These are phyloP conservation scores for Fusarium buxicola DNA, from an alignment of 2,329 filamentous ascomycete genomes.

Conservation along the genomic window DNA sequence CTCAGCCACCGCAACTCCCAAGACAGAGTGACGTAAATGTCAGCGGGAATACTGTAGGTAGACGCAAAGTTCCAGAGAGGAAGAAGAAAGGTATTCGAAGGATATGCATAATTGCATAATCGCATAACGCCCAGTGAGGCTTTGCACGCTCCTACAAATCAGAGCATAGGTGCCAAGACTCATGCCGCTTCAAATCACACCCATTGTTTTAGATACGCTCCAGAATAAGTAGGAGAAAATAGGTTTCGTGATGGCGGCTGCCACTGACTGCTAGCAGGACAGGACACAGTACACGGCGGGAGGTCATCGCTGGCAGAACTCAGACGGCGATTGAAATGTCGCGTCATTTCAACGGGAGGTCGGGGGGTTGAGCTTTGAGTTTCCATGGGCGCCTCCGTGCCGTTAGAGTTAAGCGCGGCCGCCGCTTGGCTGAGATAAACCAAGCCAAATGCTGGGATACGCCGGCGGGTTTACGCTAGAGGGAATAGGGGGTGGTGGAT, in stretches of 20 bases:
- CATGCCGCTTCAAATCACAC: constrained; percentile 29
- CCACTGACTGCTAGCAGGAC: too few relatives aligned
- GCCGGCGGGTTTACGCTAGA: not conserved
- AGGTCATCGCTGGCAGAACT: too few relatives aligned
- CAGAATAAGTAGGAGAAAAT: constrained; percentile 1
- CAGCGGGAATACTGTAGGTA: too few relatives aligned
- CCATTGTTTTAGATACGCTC: not conserved
- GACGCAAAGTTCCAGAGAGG: too few relatives aligned
- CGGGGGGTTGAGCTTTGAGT: not conserved
- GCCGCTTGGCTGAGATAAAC: not conserved
- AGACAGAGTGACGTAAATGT: too few relatives aligned
- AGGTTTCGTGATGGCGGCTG: constrained; percentile 34
- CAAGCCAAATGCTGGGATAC: constrained; percentile 3
- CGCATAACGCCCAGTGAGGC: too few relatives aligned
- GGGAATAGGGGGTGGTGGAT: constrained; percentile 17
- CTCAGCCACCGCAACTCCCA: too few relatives aligned
- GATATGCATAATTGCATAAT: too few relatives aligned
- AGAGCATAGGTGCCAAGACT: constrained; percentile 16
- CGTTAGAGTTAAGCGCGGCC: constrained; percentile 1
- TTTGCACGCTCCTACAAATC: too few relatives aligned
- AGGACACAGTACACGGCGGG: too few relatives aligned
- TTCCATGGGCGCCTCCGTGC: not conserved
- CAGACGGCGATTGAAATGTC: constrained; percentile 23
- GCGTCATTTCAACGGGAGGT: too few relatives aligned
- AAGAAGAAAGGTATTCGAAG: too few relatives aligned